These are phyloP conservation scores for Cicer pinnatifidum DNA, from an alignment of 306 rosid genomes.

Conservation along the genomic window DNA sequence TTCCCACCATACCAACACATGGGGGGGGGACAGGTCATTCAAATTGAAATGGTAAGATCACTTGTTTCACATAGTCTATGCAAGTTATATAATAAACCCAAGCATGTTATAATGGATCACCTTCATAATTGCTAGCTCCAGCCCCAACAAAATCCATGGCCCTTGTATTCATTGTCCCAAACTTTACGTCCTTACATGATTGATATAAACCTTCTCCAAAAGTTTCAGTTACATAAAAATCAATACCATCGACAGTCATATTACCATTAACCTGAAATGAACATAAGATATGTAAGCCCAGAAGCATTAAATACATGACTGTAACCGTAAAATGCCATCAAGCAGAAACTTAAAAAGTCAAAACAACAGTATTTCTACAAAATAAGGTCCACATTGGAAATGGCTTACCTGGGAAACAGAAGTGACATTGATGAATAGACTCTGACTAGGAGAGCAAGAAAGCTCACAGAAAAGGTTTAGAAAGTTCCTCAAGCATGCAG, in stretches of 20 bases:
- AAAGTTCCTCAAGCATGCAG: slow-evolving; percentile 97
- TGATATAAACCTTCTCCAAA: slow-evolving; percentile 78
- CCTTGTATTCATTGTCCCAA: slow-evolving; percentile 97
- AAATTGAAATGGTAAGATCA: slow-evolving; percentile 34
- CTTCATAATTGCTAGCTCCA: slow-evolving; percentile 78
- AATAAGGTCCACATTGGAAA: slow-evolving; percentile 33
- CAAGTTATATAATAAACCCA: slow-evolving; percentile 37
- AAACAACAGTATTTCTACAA: slow-evolving; percentile 21
- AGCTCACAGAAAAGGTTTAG: slow-evolving; percentile 91
- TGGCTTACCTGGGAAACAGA: slow-evolving; percentile 71
- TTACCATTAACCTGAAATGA: slow-evolving; percentile 67
- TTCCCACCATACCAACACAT: not conserved
- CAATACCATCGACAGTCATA: slow-evolving; percentile 87
- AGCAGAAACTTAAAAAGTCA: slow-evolving; percentile 25
- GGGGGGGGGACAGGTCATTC: not conserved
- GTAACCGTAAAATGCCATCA: slow-evolving; percentile 10
- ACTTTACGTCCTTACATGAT: slow-evolving; percentile 94
- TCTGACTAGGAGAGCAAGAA: slow-evolving; percentile 94
- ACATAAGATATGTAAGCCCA: slow-evolving; percentile 27
- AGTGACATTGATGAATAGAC: slow-evolving; percentile 85
- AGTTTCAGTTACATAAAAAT: slow-evolving; percentile 58
- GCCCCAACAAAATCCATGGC: slow-evolving; percentile 95
- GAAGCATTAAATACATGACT: slow-evolving; percentile 27
- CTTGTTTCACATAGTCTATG: slow-evolving; percentile 16
- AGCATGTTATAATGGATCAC: slow-evolving; percentile 48